Evolutionary conservation across 768 basidiomycete species (phyloP), one percentile per base, ranked within the genome.

Genomic region (Lentinula edodes): DNA sequence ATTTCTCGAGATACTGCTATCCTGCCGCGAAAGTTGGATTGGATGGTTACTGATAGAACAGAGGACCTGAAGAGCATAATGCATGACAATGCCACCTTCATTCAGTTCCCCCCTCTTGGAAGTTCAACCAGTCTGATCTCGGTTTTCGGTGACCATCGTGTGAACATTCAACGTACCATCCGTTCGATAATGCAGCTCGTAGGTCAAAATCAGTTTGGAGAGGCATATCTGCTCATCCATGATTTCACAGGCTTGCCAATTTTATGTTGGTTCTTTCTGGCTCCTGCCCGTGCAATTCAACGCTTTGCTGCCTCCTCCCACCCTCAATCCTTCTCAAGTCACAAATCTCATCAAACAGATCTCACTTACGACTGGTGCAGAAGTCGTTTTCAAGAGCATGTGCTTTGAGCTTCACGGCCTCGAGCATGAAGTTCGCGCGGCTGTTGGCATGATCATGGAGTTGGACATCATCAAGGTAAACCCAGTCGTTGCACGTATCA

Each of bases 231-330:
- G 46, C 46, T 48, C 46, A 34, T 32, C 20, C 28, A 12, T 20
- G 18, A 42, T 34, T 46, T 43, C 23, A 9, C 60, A 98, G 95
- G 89, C 94, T 56, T 95, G 94, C 70, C 90, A 94, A 77, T 93
- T 91, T 74, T 97, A 97, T 70, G 88, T 95, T 39, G 95, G 93
- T n/a, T 95, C 93, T 8, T 92, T 96, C 76, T 98, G 95, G 95
- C 85, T 98, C 32, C 80, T 98, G 38, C 95, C 95, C 28, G 82
- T 93, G 43, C 91, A 95, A 58, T 96, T 93, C 78, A 97, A 97
- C 71, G 91, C 93, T 6, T 81, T 97, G 55, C 78, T 95, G 62
- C 92, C 93, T 0, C 90, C 91, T 10, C 78, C 90, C 9, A 87
- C 86, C 13, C 81, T 95, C 68, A 95, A 91, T 67, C 81, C 88